Evolutionary conservation across 805 yeast genomes (phyloP).

Genomic region (Kockiozyma suomiensis): DNA sequence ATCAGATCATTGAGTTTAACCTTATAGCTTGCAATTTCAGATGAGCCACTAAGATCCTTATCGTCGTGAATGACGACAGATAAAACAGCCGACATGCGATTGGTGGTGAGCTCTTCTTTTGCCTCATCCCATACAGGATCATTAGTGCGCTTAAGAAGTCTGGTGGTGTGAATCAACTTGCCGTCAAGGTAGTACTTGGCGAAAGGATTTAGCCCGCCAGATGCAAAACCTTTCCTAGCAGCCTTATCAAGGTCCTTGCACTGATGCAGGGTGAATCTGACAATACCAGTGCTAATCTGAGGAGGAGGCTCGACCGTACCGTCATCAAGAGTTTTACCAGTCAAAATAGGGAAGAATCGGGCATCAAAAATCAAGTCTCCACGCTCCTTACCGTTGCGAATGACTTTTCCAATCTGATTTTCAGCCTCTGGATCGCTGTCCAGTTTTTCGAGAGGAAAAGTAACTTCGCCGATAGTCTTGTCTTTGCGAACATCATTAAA

Average conservation of each 20-base stretch:
- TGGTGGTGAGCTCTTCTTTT: conserved; percentile 68
- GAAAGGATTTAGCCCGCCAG: conserved; percentile 61
- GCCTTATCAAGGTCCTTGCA: conserved; percentile 57
- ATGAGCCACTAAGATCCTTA: conserved; percentile 59
- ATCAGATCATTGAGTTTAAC: conserved; percentile 61
- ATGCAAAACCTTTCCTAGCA: conserved; percentile 40
- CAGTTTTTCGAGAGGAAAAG: conserved; percentile 70
- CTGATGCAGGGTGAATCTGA: conserved; percentile 64
- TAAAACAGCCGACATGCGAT: conserved; percentile 70
- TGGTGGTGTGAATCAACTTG: conserved; percentile 60
- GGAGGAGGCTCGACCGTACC: conserved; percentile 86
- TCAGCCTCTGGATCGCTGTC: conserved; percentile 52
- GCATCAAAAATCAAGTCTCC: conserved; percentile 75
- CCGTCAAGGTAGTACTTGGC: conserved; percentile 73
- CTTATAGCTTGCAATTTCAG: conserved; percentile 58
- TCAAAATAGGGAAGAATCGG: conserved; percentile 73
- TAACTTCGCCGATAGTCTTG: conserved; percentile 73
- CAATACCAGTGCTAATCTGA: conserved; percentile 91
- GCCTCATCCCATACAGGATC: conserved; percentile 67
- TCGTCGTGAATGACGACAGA: conserved; percentile 68
- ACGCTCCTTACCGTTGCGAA: conserved; percentile 80
- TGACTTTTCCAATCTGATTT: conserved; percentile 56
- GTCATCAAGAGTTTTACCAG: conserved; percentile 58
- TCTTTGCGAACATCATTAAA: conserved; percentile 79
- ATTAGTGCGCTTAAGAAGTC: conserved; percentile 60